These are phyloP conservation scores for Paecilomyces sp. DNA, from an alignment of 2,329 filamentous ascomycete species.

Conservation along the genomic window DNA sequence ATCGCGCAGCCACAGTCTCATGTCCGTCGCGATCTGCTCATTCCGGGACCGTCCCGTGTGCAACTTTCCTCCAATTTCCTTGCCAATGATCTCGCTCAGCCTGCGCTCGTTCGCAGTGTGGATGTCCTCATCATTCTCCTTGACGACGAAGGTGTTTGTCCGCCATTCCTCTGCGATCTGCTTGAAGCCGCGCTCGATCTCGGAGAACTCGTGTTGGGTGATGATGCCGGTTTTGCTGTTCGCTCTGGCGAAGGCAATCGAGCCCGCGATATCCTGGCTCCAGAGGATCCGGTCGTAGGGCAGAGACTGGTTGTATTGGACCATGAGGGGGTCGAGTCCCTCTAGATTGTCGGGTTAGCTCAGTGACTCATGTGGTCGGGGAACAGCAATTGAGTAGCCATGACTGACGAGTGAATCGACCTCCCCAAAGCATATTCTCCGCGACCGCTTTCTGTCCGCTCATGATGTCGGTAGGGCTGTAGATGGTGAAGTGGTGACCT, in stretches of 20 bases:
- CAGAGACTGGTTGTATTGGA: slow-evolving; percentile 74
- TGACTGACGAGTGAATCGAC: slow-evolving; percentile 52
- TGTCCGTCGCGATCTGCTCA: slow-evolving; percentile 83
- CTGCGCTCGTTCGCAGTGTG: slow-evolving; percentile 67
- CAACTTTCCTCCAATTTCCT: slow-evolving; percentile 76
- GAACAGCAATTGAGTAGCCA: slow-evolving; percentile 5
- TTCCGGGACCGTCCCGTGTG: slow-evolving; percentile 85
- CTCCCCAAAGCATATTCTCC: slow-evolving; percentile 54
- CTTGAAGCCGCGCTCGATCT: slow-evolving; percentile 65
- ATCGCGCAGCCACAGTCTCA: slow-evolving; percentile 81
- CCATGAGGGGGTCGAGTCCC: slow-evolving; percentile 79
- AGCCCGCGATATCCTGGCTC: slow-evolving; percentile 72
- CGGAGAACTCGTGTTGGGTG: slow-evolving; percentile 61
- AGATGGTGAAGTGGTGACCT: not conserved
- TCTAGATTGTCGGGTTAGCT: slow-evolving; percentile 41
- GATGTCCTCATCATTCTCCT: slow-evolving; percentile 49
- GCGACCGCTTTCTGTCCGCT: slow-evolving; percentile 30
- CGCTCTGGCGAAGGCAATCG: slow-evolving; percentile 73
- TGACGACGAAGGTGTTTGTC: slow-evolving; percentile 27
- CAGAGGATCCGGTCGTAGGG: slow-evolving; percentile 72
- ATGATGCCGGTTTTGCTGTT: slow-evolving; percentile 72
- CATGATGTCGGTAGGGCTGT: slow-evolving; percentile 19
- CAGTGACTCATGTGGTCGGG: not conserved
- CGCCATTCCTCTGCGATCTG: slow-evolving; percentile 44
- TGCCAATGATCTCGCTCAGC: slow-evolving; percentile 77